phyloP scores from a whole-genome alignment of 768 basidiomycete species.

The Suillus alpinus region DNA sequence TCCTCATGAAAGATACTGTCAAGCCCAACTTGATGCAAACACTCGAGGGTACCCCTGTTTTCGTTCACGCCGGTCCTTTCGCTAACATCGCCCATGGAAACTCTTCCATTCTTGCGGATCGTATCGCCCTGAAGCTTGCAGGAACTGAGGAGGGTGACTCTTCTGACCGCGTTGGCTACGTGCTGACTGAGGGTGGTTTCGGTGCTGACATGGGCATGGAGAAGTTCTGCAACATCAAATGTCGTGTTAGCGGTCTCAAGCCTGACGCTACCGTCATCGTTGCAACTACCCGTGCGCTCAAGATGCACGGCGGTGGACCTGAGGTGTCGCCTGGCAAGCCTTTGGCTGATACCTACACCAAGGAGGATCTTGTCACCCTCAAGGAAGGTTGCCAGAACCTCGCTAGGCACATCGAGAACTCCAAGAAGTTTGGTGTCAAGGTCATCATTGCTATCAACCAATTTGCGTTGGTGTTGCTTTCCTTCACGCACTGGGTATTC shows the following conservation, averaged over 20 bases:
- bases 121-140: constrained; percentile 93
- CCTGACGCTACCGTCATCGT: constrained; percentile 96
- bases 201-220: constrained; percentile 99
- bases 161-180: constrained; percentile 81
- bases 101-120: constrained; percentile 97
- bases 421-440: constrained; percentile 93
- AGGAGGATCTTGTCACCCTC: constrained; percentile 87
- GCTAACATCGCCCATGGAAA: constrained; percentile 99
- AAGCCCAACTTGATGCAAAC: constrained; percentile 99
- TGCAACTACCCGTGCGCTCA: constrained; percentile 94
- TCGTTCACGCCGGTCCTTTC: constrained; percentile 98
- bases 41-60: constrained; percentile 96
- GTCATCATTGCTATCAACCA: constrained; percentile 94
- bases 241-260: constrained; percentile 85
- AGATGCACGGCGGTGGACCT: constrained; percentile 99
- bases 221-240: constrained; percentile 99
- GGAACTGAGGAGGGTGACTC: constrained; percentile 91
- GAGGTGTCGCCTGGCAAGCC: constrained; percentile 96
- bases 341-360: constrained; percentile 89
- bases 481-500: neutral
- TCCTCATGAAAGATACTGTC: constrained; percentile 98
- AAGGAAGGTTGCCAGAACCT: constrained; percentile 93
- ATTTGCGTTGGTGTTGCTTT: constrained; percentile 70
- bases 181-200: constrained; percentile 97
- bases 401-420: constrained; percentile 90